Evolutionary conservation across 2,329 filamentous ascomycete species (phyloP).

Genomic region (Fusarium longipes): DNA sequence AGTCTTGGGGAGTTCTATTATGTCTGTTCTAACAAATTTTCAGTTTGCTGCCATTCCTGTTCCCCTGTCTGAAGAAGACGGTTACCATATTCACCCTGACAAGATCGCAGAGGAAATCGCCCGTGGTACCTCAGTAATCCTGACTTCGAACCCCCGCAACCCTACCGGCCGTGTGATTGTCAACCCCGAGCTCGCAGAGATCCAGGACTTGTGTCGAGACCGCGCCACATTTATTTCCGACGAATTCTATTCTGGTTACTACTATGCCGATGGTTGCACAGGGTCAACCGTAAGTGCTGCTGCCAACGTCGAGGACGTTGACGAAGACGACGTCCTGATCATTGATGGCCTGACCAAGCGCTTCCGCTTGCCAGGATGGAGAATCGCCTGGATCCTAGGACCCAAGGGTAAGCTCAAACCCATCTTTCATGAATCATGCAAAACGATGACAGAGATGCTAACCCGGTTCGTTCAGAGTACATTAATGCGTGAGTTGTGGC

Average conservation of each 20-base stretch:
- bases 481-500: slow-evolving; percentile 74
- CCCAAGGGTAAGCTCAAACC: slow-evolving; percentile 70
- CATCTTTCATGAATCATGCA: neutral
- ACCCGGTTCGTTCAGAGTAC: slow-evolving; percentile 69
- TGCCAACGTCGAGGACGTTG: slow-evolving; percentile 88
- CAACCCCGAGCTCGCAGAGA: slow-evolving; percentile 86
- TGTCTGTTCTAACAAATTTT: slow-evolving; percentile 11
- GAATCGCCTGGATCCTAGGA: slow-evolving; percentile 94
- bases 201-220: slow-evolving; percentile 92
- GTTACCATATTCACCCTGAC: slow-evolving; percentile 92
- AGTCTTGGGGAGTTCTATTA: neutral
- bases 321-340: slow-evolving; percentile 90
- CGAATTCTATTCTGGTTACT: slow-evolving; percentile 97
- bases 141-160: slow-evolving; percentile 96
- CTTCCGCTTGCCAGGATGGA: slow-evolving; percentile 95
- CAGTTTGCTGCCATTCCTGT: slow-evolving; percentile 88
- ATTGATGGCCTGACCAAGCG: slow-evolving; percentile 97
- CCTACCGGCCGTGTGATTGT: slow-evolving; percentile 89
- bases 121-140: slow-evolving; percentile 85
- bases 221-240: slow-evolving; percentile 93
- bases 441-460: slow-evolving; percentile 14
- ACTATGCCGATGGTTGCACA: slow-evolving; percentile 92
- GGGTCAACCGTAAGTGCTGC: slow-evolving; percentile 75
- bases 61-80: slow-evolving; percentile 84
- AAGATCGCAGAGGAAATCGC: slow-evolving; percentile 93